Percentiles rank a stretch among this genome's conserved stretches.
Evolutionary conservation across 2,329 filamentous ascomycete species (phyloP).

Genomic region (Sarocladiaceae sp.): DNA sequence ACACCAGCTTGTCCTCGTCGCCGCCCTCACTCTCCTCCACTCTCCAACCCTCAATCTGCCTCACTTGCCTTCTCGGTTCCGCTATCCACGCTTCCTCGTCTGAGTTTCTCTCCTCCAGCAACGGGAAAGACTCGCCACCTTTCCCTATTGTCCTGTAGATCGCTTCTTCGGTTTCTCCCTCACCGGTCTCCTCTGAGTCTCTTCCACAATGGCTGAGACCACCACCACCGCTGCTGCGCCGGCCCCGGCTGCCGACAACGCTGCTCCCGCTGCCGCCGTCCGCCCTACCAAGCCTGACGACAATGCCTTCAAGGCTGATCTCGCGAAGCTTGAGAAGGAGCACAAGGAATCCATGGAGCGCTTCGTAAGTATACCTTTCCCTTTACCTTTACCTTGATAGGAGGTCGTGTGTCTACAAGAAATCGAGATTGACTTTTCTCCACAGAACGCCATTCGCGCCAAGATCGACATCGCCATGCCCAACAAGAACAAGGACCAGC

Average conservation of each 20-base stretch:
- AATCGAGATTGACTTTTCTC: slow-evolving; percentile 12
- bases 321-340: slow-evolving; percentile 82
- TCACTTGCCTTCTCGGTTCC: neutral
- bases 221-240: slow-evolving; percentile 32
- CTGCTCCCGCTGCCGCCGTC: slow-evolving; percentile 35
- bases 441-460: slow-evolving; percentile 79
- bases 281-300: slow-evolving; percentile 87
- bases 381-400: neutral
- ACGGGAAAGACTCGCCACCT: neutral
- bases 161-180: slow-evolving; percentile 15
- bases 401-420: neutral
- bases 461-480: slow-evolving; percentile 83
- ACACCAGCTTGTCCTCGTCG: slow-evolving; percentile 5
- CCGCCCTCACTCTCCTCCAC: neutral
- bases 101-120: neutral
- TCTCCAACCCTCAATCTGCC: neutral
- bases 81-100: neutral
- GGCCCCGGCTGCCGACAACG: slow-evolving; percentile 30
- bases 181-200: slow-evolving; percentile 15
- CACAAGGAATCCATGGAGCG: slow-evolving; percentile 70
- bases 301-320: slow-evolving; percentile 72
- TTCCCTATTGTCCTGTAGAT: slow-evolving; percentile 1
- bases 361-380: slow-evolving; percentile 29
- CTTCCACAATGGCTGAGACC: slow-evolving; percentile 38
- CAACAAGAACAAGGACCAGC: slow-evolving; percentile 70